Percentiles rank a stretch among this genome's conserved stretches.
These are phyloP conservation scores for Sclerotinia glacialis DNA, from an alignment of 2,329 filamentous ascomycete species.

Conservation along the genomic window DNA sequence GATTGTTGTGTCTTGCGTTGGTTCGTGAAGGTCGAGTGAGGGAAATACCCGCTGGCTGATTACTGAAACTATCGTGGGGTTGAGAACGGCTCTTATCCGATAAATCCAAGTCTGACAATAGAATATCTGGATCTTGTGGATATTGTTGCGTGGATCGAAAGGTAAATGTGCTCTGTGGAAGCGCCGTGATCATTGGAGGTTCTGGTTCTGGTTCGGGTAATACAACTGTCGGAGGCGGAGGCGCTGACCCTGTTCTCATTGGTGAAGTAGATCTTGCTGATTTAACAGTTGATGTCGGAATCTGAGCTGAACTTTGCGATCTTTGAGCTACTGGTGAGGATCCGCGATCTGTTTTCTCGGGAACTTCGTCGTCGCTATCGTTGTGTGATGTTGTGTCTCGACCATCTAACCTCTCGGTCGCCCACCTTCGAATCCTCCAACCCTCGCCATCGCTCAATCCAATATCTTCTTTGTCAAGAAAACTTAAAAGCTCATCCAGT, in stretches of 20 bases:
- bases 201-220: constrained; percentile 25
- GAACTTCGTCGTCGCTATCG: constrained; percentile 66
- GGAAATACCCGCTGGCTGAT: constrained; percentile 32
- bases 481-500: constrained; percentile 81
- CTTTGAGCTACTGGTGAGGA: constrained; percentile 58
- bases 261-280: constrained; percentile 34
- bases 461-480: constrained; percentile 78
- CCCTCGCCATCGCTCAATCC: constrained; percentile 78
- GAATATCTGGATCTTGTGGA: constrained; percentile 56
- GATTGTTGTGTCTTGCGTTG: constrained; percentile 35
- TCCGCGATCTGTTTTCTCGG: constrained; percentile 58
- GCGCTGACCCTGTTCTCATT: constrained; percentile 39
- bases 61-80: constrained; percentile 34
- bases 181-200: constrained; percentile 43
- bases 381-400: constrained; percentile 53
- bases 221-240: constrained; percentile 23
- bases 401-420: constrained; percentile 66
- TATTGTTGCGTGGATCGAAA: constrained; percentile 65
- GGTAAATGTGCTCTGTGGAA: constrained; percentile 61
- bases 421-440: constrained; percentile 60
- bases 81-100: constrained; percentile 47
- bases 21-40: constrained; percentile 35
- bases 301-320: constrained; percentile 45
- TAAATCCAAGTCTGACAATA: constrained; percentile 59
- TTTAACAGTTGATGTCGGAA: neutral